Percentiles rank a stretch among this genome's conserved stretches.
These are phyloP conservation scores for Rhizopus delemar DNA, from an alignment of 371 early-diverging fungal genomes.

Conservation along the genomic window DNA sequence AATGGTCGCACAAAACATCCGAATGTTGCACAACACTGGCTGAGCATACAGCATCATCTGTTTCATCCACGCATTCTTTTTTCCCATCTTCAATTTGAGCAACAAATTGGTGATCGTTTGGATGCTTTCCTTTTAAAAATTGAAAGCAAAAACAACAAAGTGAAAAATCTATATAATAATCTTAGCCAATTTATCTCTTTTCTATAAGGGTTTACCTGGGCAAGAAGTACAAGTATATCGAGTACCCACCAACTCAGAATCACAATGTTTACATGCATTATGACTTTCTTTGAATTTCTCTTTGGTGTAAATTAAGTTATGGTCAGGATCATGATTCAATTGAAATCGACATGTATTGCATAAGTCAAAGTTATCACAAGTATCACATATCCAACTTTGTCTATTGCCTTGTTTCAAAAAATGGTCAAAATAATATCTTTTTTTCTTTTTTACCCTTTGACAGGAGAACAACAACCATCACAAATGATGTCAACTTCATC, in stretches of 20 bases:
- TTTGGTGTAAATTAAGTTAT: slow-evolving; percentile 31
- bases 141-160: background rate
- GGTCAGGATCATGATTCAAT: slow-evolving; percentile 18
- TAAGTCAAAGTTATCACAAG: slow-evolving; percentile 49
- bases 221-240: slow-evolving; percentile 11
- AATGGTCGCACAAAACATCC: slow-evolving; percentile 53
- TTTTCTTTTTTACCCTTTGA: background rate
- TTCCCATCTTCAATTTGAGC: background rate
- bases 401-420: background rate
- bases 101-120: background rate
- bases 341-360: slow-evolving; percentile 36
- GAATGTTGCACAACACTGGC: background rate
- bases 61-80: background rate
- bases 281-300: background rate
- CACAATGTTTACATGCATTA: slow-evolving; percentile 4
- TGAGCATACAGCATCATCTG: background rate
- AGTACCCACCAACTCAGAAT: background rate
- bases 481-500: background rate
- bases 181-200: background rate
- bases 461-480: background rate
- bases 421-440: background rate
- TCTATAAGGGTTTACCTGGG: background rate
- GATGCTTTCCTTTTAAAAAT: background rate
- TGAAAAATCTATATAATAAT: background rate
- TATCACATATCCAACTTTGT: slow-evolving; percentile 34